Conservation (phyloP, 331 rosid species). For the Acacia concinna region DNA sequence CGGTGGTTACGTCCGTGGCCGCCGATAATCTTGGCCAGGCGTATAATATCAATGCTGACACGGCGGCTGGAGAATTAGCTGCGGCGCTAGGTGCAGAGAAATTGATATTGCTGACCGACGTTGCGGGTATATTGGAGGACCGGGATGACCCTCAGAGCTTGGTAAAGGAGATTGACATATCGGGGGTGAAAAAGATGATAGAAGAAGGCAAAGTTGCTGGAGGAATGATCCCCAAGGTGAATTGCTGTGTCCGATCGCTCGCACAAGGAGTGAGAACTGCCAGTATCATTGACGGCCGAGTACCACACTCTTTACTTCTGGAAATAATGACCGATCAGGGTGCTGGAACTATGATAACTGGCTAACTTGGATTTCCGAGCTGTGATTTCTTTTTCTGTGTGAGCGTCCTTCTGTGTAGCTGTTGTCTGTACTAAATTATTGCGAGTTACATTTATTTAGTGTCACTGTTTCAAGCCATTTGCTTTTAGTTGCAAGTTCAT, state of each 20-base stretch:
- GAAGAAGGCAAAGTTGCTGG: neutral
- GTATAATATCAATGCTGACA: neutral
- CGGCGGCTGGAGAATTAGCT: neutral
- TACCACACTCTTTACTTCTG: neutral
- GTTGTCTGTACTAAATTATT: neutral
- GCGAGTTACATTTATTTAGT: neutral
- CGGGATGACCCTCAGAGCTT: neutral
- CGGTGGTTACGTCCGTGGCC: neutral
- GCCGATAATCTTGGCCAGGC: neutral
- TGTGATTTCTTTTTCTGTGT: neutral
- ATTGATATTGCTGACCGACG: slow-evolving; percentile 3
- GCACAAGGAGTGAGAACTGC: slow-evolving; percentile 1
- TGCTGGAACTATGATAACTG: neutral
- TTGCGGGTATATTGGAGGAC: neutral
- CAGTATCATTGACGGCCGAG: neutral
- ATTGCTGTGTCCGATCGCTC: neutral
- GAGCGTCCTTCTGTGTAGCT: neutral
- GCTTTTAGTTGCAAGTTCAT: neutral
- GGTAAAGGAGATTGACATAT: neutral
- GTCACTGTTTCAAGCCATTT: neutral
- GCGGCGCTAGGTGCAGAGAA: neutral
- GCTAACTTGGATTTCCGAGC: neutral
- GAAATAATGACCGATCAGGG: slow-evolving; percentile 1
- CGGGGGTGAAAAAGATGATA: neutral
- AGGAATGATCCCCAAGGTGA: neutral